phyloP scores from a whole-genome alignment of 495 filamentous ascomycete genomes.

The Aspergillus sparsus region DNA sequence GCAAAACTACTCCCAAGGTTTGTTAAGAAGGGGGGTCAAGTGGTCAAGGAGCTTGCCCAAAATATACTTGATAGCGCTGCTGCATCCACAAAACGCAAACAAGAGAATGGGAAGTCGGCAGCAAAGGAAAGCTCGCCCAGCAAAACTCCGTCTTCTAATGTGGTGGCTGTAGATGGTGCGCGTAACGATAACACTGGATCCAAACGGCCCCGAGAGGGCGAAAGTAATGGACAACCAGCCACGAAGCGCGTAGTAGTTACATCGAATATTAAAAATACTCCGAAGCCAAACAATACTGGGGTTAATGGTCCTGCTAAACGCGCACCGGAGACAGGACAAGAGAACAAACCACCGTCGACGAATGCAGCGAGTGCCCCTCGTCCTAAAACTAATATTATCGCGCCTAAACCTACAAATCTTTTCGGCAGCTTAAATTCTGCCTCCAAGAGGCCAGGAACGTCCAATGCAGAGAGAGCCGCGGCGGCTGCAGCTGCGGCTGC shows the following conservation, averaged over 20 bases:
- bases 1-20: constrained; percentile 62
- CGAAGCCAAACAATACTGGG: constrained; percentile 26
- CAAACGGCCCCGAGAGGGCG: constrained; percentile 50
- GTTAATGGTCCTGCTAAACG: constrained; percentile 31
- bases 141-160: constrained; percentile 29
- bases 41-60: constrained; percentile 59
- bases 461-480: constrained; percentile 54
- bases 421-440: constrained; percentile 61
- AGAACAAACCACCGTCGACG: constrained; percentile 35
- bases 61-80: constrained; percentile 59
- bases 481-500: constrained; percentile 46
- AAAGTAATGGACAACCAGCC: constrained; percentile 39
- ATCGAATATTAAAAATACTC: constrained; percentile 30
- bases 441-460: constrained; percentile 61
- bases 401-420: constrained; percentile 58
- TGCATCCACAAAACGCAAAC: constrained; percentile 52
- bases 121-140: constrained; percentile 38
- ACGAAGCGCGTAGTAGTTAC: constrained; percentile 45
- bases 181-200: constrained; percentile 39
- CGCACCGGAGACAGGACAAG: constrained; percentile 25
- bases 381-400: constrained; percentile 50
- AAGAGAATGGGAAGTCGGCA: constrained; percentile 36
- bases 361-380: constrained; percentile 39
- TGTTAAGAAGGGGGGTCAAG: constrained; percentile 64
- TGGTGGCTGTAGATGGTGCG: constrained; percentile 26